Percentiles rank a stretch among this genome's conserved stretches.
phyloP scores from a whole-genome alignment of 305 asterid species.

The Solanum hybrid region DNA sequence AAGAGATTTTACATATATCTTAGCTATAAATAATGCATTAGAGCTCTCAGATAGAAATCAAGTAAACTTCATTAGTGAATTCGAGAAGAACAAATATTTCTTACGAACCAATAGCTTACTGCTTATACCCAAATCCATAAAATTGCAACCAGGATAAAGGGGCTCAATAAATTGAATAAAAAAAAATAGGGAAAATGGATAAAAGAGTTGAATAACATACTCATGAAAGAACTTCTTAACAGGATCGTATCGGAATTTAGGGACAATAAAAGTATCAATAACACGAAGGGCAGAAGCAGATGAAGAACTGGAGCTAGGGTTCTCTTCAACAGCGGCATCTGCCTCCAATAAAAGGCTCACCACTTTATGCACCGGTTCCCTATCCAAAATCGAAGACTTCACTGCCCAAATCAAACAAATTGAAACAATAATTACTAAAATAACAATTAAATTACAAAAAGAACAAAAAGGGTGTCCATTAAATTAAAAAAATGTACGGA shows the following conservation, averaged over 20 bases:
- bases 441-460: background rate
- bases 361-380: constrained; percentile 56
- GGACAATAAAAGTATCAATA: constrained; percentile 62
- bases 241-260: constrained; percentile 66
- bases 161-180: background rate
- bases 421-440: background rate
- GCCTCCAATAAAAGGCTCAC: constrained; percentile 47
- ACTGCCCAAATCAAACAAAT: constrained; percentile 24
- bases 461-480: background rate
- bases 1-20: background rate
- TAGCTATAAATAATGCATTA: background rate
- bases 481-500: constrained; percentile 3
- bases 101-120: background rate
- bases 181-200: background rate
- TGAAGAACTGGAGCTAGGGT: constrained; percentile 31
- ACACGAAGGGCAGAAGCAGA: constrained; percentile 62
- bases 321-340: constrained; percentile 53
- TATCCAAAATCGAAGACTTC: constrained; percentile 80
- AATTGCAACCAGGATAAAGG: background rate
- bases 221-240: constrained; percentile 61
- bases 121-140: background rate
- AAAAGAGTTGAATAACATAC: constrained; percentile 24
- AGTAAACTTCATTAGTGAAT: background rate
- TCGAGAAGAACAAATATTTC: background rate
- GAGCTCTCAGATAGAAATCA: background rate